Evolutionary conservation across 129 eudicot genomes (phyloP).

Genomic region (Gnaphalium uliginosum): DNA sequence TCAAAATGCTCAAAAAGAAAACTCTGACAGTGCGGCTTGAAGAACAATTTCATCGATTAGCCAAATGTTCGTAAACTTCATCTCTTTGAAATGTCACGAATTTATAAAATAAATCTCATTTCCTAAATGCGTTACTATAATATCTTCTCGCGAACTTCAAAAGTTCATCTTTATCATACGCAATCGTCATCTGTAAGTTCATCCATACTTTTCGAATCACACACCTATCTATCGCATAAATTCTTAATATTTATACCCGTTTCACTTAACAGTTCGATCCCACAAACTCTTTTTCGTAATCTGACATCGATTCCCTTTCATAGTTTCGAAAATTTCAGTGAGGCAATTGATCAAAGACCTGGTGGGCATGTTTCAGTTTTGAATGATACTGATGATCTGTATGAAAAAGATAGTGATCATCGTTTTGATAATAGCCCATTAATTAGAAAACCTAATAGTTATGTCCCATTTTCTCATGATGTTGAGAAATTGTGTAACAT

Average conservation of each 20-base stretch:
- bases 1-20: too few relatives aligned
- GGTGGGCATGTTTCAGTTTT: constrained; percentile 26
- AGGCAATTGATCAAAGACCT: constrained; percentile 34
- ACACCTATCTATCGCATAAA: neutral
- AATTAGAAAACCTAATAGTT: constrained; percentile 17
- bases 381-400: constrained; percentile 42
- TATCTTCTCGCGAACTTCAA: constrained; percentile 5
- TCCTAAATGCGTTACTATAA: neutral
- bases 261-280: constrained; percentile 10
- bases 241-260: neutral
- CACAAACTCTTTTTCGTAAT: neutral
- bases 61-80: constrained; percentile 5
- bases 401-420: too few relatives aligned
- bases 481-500: constrained; percentile 53
- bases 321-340: constrained; percentile 26
- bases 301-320: constrained; percentile 19
- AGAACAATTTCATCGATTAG: neutral
- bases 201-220: constrained; percentile 6
- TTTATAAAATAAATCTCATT: neutral
- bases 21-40: too few relatives aligned
- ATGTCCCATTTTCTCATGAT: constrained; percentile 27
- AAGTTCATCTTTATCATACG: neutral
- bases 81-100: constrained; percentile 22
- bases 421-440: neutral
- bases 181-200: constrained; percentile 18